Evolutionary conservation across 2,329 filamentous ascomycete genomes (phyloP).

Genomic region (Phyllosticta citriasiana): DNA sequence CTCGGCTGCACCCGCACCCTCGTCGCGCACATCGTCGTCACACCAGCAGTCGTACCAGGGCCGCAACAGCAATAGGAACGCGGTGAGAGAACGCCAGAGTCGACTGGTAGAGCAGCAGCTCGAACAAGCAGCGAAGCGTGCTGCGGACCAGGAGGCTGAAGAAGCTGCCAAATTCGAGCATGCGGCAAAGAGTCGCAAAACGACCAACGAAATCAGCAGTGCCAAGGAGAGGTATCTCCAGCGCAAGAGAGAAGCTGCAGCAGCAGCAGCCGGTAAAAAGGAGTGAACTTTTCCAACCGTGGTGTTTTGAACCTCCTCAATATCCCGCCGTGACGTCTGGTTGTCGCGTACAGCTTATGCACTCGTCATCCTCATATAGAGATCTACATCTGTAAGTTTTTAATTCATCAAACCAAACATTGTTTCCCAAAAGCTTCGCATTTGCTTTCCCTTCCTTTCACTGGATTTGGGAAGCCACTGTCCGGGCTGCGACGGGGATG

Average conservation of each 20-base stretch:
- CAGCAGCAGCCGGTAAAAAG: constrained; percentile 20
- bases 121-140: constrained; percentile 60
- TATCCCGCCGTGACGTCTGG: not conserved
- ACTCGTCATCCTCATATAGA: not conserved
- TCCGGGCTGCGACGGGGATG: constrained; percentile 3
- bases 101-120: constrained; percentile 72
- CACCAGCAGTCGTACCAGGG: constrained; percentile 20
- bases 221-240: constrained; percentile 73
- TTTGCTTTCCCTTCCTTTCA: not conserved
- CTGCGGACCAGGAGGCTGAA: constrained; percentile 57
- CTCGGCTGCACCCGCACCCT: constrained; percentile 17
- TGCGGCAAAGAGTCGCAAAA: constrained; percentile 67
- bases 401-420: not conserved
- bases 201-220: constrained; percentile 62
- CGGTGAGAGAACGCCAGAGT: constrained; percentile 64
- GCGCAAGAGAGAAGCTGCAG: constrained; percentile 63
- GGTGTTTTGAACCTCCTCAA: not conserved
- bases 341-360: not conserved
- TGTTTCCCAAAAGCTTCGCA: not conserved
- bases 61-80: constrained; percentile 44
- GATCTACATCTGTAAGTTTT: not conserved
- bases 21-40: constrained; percentile 14
- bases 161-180: constrained; percentile 54
- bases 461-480: not conserved
- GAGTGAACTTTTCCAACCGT: not conserved